phyloP scores from a whole-genome alignment of 495 filamentous ascomycete species.

The Neohortaea acidophila region DNA sequence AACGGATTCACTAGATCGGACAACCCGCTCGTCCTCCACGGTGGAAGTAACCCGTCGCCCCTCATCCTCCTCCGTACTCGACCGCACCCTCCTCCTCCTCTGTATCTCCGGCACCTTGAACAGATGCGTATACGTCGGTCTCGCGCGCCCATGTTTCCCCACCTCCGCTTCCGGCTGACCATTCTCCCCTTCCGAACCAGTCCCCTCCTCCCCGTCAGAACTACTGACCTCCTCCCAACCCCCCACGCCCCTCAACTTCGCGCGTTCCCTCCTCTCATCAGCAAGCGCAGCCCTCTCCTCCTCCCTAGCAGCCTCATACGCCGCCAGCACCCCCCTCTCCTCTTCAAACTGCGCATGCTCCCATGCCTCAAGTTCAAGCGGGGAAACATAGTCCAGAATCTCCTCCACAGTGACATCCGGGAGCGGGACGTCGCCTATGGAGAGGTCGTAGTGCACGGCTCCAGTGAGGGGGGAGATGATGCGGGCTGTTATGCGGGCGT shows the following conservation, averaged over 20 bases:
- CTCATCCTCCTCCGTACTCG: too few relatives aligned
- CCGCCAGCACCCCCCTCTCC: constrained; percentile 2
- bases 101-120: constrained; percentile 4
- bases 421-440: constrained; percentile 11
- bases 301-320: constrained; percentile 1
- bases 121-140: constrained; percentile 11
- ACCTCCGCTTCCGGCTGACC: not conserved
- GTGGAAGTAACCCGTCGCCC: too few relatives aligned
- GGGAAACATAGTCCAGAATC: constrained; percentile 15
- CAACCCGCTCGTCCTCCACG: too few relatives aligned
- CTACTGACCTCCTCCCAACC: not conserved
- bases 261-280: constrained; percentile 1
- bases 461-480: not conserved
- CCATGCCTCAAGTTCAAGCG: constrained; percentile 12
- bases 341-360: constrained; percentile 15
- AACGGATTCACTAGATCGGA: too few relatives aligned
- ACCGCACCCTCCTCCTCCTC: constrained; percentile 1
- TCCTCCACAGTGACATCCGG: constrained; percentile 12
- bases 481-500: constrained; percentile 7
- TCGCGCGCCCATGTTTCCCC: constrained; percentile 12
- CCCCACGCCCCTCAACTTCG: constrained; percentile 5
- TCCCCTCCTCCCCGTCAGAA: not conserved
- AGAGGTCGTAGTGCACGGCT: constrained; percentile 7
- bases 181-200: not conserved
- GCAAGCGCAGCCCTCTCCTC: not conserved